Base-by-base conservation (phyloP, 2,329 filamentous ascomycete genomes). In the Fusarium setosum region DNA sequence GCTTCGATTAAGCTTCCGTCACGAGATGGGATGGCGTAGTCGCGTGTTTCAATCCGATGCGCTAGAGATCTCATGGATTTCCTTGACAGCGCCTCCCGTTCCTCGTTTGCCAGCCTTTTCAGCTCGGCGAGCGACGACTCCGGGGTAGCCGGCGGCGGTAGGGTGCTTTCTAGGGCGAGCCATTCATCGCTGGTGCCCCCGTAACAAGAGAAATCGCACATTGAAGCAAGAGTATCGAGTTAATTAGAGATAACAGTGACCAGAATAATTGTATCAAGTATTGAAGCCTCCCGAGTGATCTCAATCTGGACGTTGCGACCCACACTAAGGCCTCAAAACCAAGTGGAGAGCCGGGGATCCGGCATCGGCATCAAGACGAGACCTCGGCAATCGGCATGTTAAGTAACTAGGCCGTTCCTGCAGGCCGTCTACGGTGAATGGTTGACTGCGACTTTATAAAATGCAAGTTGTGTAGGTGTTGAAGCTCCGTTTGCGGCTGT, bases 101-200 rank as follows among this genome's bases (percentile, higher is more conserved):
- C 56, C 6, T 51, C 44, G 34, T 72, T 72, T 0, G 59, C 57
- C 1, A 63, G 29, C 1, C 29, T 48, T 10, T 63, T 67, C 21
- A 66, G 40, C 6, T 72, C 70, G 1, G 67, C 34, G 3, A 72
- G 23, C 1, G 54, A 40, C 0, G 60, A 9, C 8, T 63, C 48
- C 1, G 56, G 38, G 2, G 38, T 38, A 12, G 61, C 49, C 0
- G 70, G 42, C 0, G 70, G 61, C 0, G 67, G 56, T 2, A 66
- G 41, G 6, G 61, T 61, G 6, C 49, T 49, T 34, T 79, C 77
- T 4, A 82, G 58, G 0, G 75, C 79, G 3, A 78, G 60, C 83
- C 83, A 84, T 69, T 83, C 82, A 4, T 76, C 71, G 55, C 77
- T 80, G 6, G 77, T 74, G 3, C 72, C 73, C 20, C 77, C 79